Evolutionary conservation across 1,284 basidiomycete species (phyloP).

Genomic region (Volvariella surrecta): DNA sequence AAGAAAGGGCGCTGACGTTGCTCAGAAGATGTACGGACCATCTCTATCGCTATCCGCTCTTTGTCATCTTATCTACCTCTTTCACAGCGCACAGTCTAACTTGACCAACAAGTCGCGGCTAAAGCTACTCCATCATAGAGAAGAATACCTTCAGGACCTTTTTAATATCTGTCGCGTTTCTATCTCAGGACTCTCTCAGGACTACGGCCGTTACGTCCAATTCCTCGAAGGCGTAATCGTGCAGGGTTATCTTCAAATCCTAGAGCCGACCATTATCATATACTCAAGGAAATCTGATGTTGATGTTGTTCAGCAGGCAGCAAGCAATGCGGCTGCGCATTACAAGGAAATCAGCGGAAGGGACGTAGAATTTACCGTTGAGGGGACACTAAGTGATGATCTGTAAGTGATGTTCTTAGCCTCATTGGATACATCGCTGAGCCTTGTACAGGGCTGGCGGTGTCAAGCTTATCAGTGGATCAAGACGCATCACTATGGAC

Average conservation of each 20-base stretch:
- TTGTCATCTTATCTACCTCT: slow-evolving; percentile 6
- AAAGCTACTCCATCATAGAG: slow-evolving; percentile 83
- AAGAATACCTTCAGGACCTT: slow-evolving; percentile 87
- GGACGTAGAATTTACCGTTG: slow-evolving; percentile 53
- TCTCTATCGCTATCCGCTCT: slow-evolving; percentile 3
- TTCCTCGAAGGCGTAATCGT: slow-evolving; percentile 78
- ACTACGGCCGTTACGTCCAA: slow-evolving; percentile 67
- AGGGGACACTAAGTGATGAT: slow-evolving; percentile 65
- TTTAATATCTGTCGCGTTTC: slow-evolving; percentile 72
- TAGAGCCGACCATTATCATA: slow-evolving; percentile 64
- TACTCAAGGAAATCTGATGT: slow-evolving; percentile 58
- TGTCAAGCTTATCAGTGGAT: slow-evolving; percentile 66
- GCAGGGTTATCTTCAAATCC: slow-evolving; percentile 66
- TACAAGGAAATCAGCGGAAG: slow-evolving; percentile 77
- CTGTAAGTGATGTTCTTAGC: slow-evolving; percentile 35
- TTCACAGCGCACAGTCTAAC: slow-evolving; percentile 83
- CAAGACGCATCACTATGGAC: slow-evolving; percentile 77
- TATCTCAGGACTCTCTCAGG: slow-evolving; percentile 56
- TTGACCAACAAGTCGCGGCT: slow-evolving; percentile 95
- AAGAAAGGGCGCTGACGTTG: slow-evolving; percentile 83
- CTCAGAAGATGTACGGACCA: slow-evolving; percentile 84
- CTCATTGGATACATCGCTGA: slow-evolving; percentile 1
- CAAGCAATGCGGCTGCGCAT: slow-evolving; percentile 48
- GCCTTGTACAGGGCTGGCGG: slow-evolving; percentile 67
- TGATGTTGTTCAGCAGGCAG: slow-evolving; percentile 47